A percentile compares a stretch with the other conserved stretches of the same genome.
Evolutionary conservation across 345 rosid genomes (phyloP).

Genomic region (Salix caprea): DNA sequence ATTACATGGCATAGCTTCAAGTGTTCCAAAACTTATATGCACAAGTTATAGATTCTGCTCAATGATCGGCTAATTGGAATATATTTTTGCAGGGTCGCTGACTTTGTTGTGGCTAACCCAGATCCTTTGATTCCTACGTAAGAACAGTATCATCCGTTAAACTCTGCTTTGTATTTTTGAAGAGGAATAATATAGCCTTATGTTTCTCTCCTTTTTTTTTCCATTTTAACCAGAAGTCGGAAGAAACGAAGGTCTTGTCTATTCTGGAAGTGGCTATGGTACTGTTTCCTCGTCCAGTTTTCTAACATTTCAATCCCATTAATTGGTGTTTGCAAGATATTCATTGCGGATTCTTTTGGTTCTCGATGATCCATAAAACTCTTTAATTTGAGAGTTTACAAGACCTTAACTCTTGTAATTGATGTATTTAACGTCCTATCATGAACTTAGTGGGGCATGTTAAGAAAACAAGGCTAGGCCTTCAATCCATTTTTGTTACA

Average conservation of each 20-base stretch:
- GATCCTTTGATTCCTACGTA: slow-evolving; percentile 70
- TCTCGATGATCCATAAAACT: not conserved
- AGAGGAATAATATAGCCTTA: not conserved
- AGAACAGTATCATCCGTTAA: slow-evolving; percentile 9
- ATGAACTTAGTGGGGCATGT: not conserved
- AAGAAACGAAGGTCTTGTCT: slow-evolving; percentile 53
- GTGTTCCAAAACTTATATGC: not conserved
- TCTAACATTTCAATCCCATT: not conserved
- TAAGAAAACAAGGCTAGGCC: not conserved
- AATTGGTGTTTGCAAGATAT: not conserved
- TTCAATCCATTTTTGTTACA: not conserved
- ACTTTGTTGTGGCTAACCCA: slow-evolving; percentile 60
- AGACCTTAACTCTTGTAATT: not conserved
- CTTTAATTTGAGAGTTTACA: not conserved
- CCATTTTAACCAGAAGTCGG: slow-evolving; percentile 37
- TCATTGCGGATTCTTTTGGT: not conserved
- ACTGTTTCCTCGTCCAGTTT: slow-evolving; percentile 12
- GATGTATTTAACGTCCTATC: not conserved
- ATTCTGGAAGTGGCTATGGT: slow-evolving; percentile 91
- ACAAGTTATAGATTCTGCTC: not conserved
- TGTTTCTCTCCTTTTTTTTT: no score
- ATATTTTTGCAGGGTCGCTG: slow-evolving; percentile 36
- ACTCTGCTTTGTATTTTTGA: not conserved
- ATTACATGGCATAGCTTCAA: not conserved
- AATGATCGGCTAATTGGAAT: not conserved